Percentiles rank a stretch among this genome's conserved stretches.
phyloP scores from a whole-genome alignment of 225 moss, liverwort and hornwort species.

The Ulota crispa region DNA sequence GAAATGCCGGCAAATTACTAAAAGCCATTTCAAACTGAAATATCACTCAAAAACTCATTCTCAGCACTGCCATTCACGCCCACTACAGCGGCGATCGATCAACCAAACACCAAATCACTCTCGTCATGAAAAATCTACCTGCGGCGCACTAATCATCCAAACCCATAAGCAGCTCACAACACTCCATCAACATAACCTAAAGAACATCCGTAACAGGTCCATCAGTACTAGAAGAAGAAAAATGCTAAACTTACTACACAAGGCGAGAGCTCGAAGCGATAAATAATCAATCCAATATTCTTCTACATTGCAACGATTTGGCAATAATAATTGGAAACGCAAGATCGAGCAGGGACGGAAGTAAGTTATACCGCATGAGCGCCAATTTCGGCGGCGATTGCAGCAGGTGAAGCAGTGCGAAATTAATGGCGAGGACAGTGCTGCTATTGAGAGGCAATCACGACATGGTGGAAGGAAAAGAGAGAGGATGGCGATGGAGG shows the following conservation, averaged over 20 bases:
- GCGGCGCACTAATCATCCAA: constrained; percentile 3
- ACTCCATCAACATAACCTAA: constrained; percentile 12
- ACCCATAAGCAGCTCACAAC: background rate
- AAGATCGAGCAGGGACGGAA: background rate
- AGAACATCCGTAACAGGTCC: background rate
- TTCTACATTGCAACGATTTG: background rate
- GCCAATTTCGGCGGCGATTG: background rate
- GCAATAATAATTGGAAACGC: background rate
- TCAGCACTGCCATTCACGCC: constrained; percentile 10
- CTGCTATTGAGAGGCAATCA: background rate
- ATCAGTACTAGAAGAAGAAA: background rate
- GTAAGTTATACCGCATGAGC: background rate
- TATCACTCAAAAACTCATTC: background rate
- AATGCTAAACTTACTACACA: background rate
- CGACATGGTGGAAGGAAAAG: background rate
- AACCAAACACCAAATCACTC: background rate
- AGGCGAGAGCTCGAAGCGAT: background rate
- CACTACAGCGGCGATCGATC: background rate
- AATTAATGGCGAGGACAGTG: background rate
- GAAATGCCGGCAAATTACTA: background rate
- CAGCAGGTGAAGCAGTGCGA: background rate
- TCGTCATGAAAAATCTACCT: background rate
- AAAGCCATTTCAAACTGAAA: background rate
- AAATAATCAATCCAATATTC: background rate
- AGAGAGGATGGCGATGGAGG: background rate